phyloP scores from a whole-genome alignment of 345 rosid species.

The Acer saccharum region DNA sequence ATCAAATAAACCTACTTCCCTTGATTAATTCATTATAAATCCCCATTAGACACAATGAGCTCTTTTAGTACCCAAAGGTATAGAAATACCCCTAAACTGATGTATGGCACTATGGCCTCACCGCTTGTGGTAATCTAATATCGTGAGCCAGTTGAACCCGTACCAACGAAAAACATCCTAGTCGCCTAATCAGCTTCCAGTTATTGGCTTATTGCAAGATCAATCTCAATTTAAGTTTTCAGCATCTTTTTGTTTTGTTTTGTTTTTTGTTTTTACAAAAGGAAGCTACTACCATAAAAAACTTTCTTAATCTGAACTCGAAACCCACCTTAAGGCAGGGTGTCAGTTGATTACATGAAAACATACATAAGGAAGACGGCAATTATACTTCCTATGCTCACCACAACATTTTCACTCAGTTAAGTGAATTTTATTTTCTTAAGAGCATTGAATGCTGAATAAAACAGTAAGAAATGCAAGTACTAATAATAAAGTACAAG shows the following conservation, averaged over 20 bases:
- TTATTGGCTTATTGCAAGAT: too few relatives aligned
- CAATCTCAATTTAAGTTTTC: neutral
- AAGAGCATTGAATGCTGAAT: neutral
- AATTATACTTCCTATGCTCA: neutral
- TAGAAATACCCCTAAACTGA: neutral
- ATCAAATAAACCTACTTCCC: neutral
- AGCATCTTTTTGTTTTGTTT: neutral
- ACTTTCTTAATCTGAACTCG: neutral
- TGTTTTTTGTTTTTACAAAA: neutral
- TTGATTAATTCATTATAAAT: neutral
- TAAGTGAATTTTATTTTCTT: neutral
- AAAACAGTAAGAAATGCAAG: neutral
- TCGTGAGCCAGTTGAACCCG: neutral
- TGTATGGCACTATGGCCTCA: too few relatives aligned
- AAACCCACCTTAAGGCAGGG: neutral
- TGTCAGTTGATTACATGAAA: neutral
- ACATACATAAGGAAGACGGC: neutral
- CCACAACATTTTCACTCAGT: neutral
- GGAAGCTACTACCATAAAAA: neutral
- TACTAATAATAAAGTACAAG: neutral
- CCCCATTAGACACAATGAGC: neutral
- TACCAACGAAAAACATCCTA: neutral
- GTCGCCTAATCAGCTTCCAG: neutral
- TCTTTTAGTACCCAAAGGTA: neutral
- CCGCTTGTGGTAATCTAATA: neutral